phyloP scores from a whole-genome alignment of 257 asterid species.

The Primulina tabacum region DNA sequence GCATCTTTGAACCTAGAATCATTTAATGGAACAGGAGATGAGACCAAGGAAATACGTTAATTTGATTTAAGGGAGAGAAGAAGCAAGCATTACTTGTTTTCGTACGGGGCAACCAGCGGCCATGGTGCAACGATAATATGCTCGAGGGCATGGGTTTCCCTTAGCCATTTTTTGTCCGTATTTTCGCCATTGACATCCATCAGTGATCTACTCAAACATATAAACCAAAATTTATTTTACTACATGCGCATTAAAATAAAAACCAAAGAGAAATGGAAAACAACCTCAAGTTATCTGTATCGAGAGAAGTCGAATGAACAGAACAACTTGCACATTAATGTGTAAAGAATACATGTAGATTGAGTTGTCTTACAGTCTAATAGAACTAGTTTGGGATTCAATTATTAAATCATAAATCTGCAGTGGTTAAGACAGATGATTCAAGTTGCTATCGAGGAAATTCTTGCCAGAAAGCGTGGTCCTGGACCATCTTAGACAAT shows the following conservation, averaged over 20 bases:
- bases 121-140: conserved; percentile 97
- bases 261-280: background rate
- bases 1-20: conserved; percentile 78
- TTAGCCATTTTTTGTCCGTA: conserved; percentile 97
- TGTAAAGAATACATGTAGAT: too few species aligned
- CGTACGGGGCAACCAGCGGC: conserved; percentile 93
- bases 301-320: background rate
- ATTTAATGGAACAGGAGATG: background rate
- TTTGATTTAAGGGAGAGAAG: background rate
- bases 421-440: background rate
- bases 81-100: conserved; percentile 63
- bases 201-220: conserved; percentile 54
- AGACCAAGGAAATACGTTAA: background rate
- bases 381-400: background rate
- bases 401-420: background rate
- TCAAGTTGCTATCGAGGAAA: background rate
- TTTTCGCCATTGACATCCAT: conserved; percentile 98
- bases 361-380: background rate
- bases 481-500: background rate
- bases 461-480: background rate
- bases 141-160: conserved; percentile 97
- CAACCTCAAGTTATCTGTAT: too few species aligned
- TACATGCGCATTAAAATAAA: background rate
- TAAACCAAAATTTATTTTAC: background rate
- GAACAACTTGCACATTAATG: background rate